These are phyloP conservation scores for Yarrowia bubula DNA, from an alignment of 805 yeast species.

Conservation along the genomic window DNA sequence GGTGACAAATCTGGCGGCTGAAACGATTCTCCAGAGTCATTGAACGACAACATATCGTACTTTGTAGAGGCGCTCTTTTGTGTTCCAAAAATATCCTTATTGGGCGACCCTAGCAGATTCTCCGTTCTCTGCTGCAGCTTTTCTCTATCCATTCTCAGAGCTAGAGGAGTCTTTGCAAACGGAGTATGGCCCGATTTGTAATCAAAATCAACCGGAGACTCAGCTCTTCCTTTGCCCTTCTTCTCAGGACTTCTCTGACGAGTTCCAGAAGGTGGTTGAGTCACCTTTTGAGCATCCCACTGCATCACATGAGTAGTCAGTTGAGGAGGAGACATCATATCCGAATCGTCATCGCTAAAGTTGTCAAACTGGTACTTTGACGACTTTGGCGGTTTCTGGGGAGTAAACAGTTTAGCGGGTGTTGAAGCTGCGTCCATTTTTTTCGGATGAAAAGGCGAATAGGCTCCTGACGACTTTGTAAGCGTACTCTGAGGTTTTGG, in stretches of 20 bases:
- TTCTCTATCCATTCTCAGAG: slow-evolving; percentile 10
- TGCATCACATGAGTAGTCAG: slow-evolving; percentile 28
- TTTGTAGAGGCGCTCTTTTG: not conserved
- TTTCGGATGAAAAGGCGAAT: slow-evolving; percentile 11
- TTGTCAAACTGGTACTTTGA: not conserved
- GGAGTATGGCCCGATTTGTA: slow-evolving; percentile 16
- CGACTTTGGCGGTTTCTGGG: not conserved
- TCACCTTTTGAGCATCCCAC: not conserved
- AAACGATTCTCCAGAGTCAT: slow-evolving; percentile 11
- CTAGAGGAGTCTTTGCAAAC: slow-evolving; percentile 13
- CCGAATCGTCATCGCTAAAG: slow-evolving; percentile 17
- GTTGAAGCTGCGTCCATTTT: slow-evolving; percentile 3
- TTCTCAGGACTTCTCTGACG: slow-evolving; percentile 2
- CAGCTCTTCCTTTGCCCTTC: not conserved
- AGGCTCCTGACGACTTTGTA: not conserved
- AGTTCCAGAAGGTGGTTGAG: slow-evolving; percentile 26
- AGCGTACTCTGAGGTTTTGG: not conserved
- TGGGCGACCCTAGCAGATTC: not conserved
- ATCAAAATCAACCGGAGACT: slow-evolving; percentile 3
- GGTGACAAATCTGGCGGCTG: slow-evolving; percentile 17
- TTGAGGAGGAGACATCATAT: slow-evolving; percentile 31
- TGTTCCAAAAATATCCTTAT: slow-evolving; percentile 8
- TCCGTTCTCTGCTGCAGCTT: slow-evolving; percentile 6
- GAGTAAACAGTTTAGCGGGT: not conserved
- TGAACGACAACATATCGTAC: slow-evolving; percentile 10